These are phyloP conservation scores for Puya raimondii DNA, from an alignment of 176 grass and related monocot species.

Conservation along the genomic window DNA sequence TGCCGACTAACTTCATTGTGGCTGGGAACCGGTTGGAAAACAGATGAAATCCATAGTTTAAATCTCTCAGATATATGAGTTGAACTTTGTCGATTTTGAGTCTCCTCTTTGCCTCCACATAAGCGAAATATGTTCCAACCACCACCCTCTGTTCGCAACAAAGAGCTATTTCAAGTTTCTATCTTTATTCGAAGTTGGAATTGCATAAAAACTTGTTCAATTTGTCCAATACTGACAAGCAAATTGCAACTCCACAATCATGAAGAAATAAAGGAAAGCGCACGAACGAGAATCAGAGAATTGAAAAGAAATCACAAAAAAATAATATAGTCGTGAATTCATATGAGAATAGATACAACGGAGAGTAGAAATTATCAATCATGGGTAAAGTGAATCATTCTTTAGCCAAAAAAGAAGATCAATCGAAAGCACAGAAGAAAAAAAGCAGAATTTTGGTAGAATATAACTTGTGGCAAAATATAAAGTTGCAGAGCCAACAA, in stretches of 20 bases:
- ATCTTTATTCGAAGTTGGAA: background rate
- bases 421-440: constrained; percentile 1
- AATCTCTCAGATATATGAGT: constrained; percentile 11
- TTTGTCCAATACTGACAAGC: background rate
- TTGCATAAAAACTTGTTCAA: background rate
- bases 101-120: constrained; percentile 37
- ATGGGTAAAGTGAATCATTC: too few species aligned
- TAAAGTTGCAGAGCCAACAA: background rate
- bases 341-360: too few species aligned
- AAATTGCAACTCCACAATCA: background rate
- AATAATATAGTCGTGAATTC: too few species aligned
- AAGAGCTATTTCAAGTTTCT: background rate
- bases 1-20: background rate
- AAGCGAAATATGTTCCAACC: constrained; percentile 62
- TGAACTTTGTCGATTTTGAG: constrained; percentile 26
- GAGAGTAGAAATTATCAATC: too few species aligned
- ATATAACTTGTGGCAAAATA: background rate
- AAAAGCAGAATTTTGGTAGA: background rate
- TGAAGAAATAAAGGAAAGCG: background rate
- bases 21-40: background rate
- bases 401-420: background rate
- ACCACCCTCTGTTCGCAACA: constrained; percentile 41
- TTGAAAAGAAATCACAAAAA: too few species aligned
- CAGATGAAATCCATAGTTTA: constrained; percentile 5
- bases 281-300: background rate